Base-by-base conservation (phyloP, 2,329 filamentous ascomycete genomes). In the Cladophialophora chaetospira region DNA sequence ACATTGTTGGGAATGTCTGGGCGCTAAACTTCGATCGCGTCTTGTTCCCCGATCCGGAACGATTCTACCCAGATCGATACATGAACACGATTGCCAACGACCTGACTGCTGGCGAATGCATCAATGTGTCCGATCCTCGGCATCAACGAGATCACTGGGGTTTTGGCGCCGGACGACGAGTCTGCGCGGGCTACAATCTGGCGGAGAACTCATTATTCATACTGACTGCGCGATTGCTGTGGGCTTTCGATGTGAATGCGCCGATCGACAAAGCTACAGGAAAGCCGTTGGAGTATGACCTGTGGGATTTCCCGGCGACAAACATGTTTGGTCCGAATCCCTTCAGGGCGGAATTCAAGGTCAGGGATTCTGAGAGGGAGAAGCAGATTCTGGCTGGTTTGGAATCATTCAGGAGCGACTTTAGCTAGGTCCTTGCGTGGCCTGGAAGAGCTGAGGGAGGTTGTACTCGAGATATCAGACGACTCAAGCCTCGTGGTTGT, bases 201-300 rank as follows among this genome's bases (percentile, higher is more conserved):
- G 79, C 79, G 0, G 73, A 77, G 23, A 75, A 79, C 0, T 82
- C 77, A 0, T 71, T 83, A 0, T 69, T 71, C 2, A 71, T 79
- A 4, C 75, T 73, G 29, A 75, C 78, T 10, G 72, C 76, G 0
- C 71, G 75, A 1, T 69, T 79, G 0, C 31, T 59, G 21, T 55
- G 52, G 52, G 57, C n/a, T 9, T 59, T 59, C 21, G 28, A 59
- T 45, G 42, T 59, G 31, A 36, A 31, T 19, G 45, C 45, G 4
- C 46, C 53, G n/a, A 52, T 50, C 11, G 53, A 56, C 23, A n/a
- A 35, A n/a, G 29, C 23, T 38, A 53, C 50, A 4, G 53, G 53
- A 11, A 35, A 50, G 21, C 36, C 46, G 5, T 2, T 45, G 3
- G 11, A 35, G 29, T 46, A 45, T 46, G 40, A 46, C 11, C 38